These are phyloP conservation scores for Alternaria viburni DNA, from an alignment of 2,329 filamentous ascomycete genomes.

Conservation along the genomic window DNA sequence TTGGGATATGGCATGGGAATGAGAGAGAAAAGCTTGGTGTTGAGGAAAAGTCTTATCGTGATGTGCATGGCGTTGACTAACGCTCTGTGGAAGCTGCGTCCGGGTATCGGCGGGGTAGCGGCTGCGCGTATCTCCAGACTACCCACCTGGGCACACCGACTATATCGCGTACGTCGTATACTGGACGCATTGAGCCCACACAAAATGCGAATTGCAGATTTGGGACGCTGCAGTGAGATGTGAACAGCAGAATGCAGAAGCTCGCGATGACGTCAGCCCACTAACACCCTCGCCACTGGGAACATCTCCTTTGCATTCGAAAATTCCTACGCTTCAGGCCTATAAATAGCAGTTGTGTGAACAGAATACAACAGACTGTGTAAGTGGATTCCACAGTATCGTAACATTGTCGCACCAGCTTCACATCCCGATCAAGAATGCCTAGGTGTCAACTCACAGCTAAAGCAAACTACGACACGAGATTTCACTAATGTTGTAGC, in stretches of 20 bases:
- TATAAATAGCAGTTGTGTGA: accelerated
- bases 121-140: not conserved
- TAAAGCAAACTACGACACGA: not conserved
- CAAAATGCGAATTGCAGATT: not conserved
- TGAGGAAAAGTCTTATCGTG: slow-evolving; percentile 5
- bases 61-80: not conserved
- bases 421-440: accelerated
- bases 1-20: not conserved
- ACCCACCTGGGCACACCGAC: not conserved
- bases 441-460: not conserved
- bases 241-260: not conserved
- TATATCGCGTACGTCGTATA: not conserved
- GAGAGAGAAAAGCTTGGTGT: not conserved
- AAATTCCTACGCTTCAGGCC: not conserved
- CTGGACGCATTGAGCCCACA: not conserved
- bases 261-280: not conserved
- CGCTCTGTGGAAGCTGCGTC: slow-evolving; percentile 2
- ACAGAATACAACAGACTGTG: not conserved
- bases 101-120: slow-evolving; percentile 14
- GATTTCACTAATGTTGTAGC: not conserved
- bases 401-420: not conserved
- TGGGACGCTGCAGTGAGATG: not conserved
- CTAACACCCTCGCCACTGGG: not conserved
- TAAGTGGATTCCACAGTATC: accelerated
- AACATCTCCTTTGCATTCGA: not conserved